Conservation (phyloP, 2,329 filamentous ascomycete genomes). For the Diaporthe ampelina region DNA sequence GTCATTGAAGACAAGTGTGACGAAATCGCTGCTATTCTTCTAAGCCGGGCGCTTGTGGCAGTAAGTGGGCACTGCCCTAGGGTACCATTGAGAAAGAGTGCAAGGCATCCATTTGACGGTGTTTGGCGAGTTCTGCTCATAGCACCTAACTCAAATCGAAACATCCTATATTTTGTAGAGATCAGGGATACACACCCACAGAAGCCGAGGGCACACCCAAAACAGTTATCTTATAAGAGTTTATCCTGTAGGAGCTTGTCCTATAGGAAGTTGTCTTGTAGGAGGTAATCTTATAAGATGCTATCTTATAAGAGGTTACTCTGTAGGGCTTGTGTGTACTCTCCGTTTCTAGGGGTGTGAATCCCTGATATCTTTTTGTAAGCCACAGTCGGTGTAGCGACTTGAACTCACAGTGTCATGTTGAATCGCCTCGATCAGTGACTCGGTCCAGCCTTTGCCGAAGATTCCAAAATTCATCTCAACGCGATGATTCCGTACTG, state of each 20-base stretch:
- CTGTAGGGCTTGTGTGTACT: too few species aligned
- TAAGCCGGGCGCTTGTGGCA: neutral
- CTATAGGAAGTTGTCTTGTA: too few species aligned
- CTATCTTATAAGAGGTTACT: too few species aligned
- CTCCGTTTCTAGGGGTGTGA: too few species aligned
- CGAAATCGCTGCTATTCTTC: neutral
- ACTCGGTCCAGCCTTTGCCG: neutral
- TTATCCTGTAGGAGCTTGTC: too few species aligned
- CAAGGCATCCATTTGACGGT: neutral
- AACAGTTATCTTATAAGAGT: too few species aligned
- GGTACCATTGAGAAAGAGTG: neutral
- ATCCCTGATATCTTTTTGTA: too few species aligned
- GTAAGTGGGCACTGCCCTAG: neutral
- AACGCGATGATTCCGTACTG: neutral
- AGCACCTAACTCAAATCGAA: neutral
- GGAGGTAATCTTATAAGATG: too few species aligned
- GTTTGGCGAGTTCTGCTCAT: neutral
- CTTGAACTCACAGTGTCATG: neutral
- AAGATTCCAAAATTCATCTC: neutral
- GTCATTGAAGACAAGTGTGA: neutral
- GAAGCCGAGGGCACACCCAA: too few species aligned
- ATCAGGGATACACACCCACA: too few species aligned
- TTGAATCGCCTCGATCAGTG: neutral
- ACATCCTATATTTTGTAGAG: neutral
- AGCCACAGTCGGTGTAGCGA: too few species aligned